Evolutionary conservation across 129 eudicot genomes (phyloP).

Genomic region (Heracleum sosnowskyi): DNA sequence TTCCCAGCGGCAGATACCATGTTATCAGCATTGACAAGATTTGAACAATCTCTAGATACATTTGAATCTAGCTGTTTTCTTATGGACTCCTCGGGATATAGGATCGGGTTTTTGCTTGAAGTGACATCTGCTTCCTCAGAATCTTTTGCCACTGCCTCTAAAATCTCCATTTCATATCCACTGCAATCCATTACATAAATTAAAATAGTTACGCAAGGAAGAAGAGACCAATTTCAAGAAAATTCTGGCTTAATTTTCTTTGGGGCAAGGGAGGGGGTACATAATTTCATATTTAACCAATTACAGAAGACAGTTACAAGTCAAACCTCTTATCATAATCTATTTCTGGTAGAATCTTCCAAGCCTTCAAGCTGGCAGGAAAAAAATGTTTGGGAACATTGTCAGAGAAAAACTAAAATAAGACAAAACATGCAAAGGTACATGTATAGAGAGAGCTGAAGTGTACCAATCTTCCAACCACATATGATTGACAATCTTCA

Average conservation of each 20-base stretch:
- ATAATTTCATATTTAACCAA: neutral
- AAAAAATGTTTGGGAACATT: neutral
- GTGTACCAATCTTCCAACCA: slow-evolving; percentile 94
- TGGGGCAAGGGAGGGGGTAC: neutral
- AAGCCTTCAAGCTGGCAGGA: slow-evolving; percentile 60
- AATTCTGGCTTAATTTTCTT: neutral
- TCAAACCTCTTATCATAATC: slow-evolving; percentile 71
- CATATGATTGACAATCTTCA: slow-evolving; percentile 71
- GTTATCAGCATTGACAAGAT: slow-evolving; percentile 15
- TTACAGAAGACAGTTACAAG: neutral
- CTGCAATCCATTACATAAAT: slow-evolving; percentile 25
- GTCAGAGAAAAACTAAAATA: neutral
- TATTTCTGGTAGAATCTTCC: slow-evolving; percentile 76
- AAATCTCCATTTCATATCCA: slow-evolving; percentile 69
- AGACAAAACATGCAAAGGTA: neutral
- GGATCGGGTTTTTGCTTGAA: slow-evolving; percentile 7
- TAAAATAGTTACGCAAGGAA: neutral
- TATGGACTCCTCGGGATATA: slow-evolving; percentile 19
- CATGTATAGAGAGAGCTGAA: slow-evolving; percentile 1
- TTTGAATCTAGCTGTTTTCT: slow-evolving; percentile 20
- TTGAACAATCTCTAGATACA: slow-evolving; percentile 27
- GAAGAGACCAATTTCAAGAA: neutral
- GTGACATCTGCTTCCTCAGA: slow-evolving; percentile 38
- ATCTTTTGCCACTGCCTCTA: slow-evolving; percentile 85
- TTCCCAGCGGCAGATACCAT: slow-evolving; percentile 18